phyloP scores from a whole-genome alignment of 164 flowering plant genomes.

The Liquidambar formosana region DNA sequence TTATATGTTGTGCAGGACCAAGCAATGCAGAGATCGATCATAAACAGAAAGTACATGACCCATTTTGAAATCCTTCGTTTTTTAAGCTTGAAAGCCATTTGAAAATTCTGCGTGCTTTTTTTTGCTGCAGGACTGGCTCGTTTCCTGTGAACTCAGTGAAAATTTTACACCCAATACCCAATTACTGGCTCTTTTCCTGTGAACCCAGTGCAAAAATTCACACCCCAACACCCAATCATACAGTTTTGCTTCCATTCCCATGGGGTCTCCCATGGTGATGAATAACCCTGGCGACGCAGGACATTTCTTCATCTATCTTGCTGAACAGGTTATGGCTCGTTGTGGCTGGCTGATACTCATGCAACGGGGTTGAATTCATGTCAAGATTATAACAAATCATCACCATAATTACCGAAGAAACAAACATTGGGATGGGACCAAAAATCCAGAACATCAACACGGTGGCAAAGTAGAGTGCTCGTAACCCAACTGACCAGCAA shows the following conservation, averaged over 20 bases:
- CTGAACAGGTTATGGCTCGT: background rate
- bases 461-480: slow-evolving; percentile 56
- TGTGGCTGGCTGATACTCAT: slow-evolving; percentile 15
- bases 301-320: slow-evolving; percentile 7
- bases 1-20: no score
- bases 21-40: no score
- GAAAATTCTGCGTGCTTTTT: background rate
- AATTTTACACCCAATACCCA: no score
- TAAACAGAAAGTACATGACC: no score
- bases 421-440: slow-evolving; percentile 65
- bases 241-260: background rate
- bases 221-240: background rate
- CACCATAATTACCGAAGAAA: slow-evolving; percentile 40
- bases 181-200: no score
- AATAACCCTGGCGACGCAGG: background rate
- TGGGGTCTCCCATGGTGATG: background rate
- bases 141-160: no score
- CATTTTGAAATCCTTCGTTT: no score
- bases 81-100: no score
- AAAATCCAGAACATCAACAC: slow-evolving; percentile 55
- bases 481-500: slow-evolving; percentile 59
- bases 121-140: background rate
- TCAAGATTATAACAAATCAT: slow-evolving; percentile 38
- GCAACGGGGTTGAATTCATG: slow-evolving; percentile 38
- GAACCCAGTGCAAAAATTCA: no score